Base-by-base conservation (phyloP, 2,329 filamentous ascomycete species). In the Stagonosporopsis tanaceti region DNA sequence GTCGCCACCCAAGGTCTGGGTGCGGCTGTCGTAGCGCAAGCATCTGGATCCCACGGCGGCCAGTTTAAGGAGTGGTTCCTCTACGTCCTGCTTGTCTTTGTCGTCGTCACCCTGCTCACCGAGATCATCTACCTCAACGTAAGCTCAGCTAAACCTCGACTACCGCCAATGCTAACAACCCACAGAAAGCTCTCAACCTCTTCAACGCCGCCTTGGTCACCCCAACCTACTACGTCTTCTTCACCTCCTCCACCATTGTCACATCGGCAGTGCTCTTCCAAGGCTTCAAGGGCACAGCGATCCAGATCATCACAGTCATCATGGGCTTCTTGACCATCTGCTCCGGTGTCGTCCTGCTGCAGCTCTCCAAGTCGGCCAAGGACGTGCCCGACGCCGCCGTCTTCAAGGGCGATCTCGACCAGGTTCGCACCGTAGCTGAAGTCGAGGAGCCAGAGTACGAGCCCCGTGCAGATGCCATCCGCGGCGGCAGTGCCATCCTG, bases 41-140 rank as follows among this genome's bases (percentile, higher is more conserved):
- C 89, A 58, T 84, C 85, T 17, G 95, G 94, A 15, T 87, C 87
- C 47, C 84, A 70, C 44, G 68, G 68, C 2, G 84, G 89, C 2
- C 93, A 99, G 82, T 98, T 97, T 78, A 97, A 97, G 76, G 87
- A 98, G 75, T 98, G 94, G 94, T 99, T 99, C 73, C 79, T 96
- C 37, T 99, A 97, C 78, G 89, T 98, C 5, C 79, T 98, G 30
- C 80, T 98, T 53, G 91, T 93, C 5, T 98, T 99, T 77, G 93
- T 98, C 50, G 84, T 98, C 62, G 79, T 81, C n/a, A 98, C 95
- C 0, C 81, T 99, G 11, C 67, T 98, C 67, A 96, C 92, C 0
- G 95, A 98, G 78, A 97, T 99, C 63, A 89, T 98, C 64, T 99
- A 90, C 75, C 82, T 99, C 39, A 99, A 99, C 76, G 94, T 96